Evolutionary conservation across 2,329 filamentous ascomycete species (phyloP).

Genomic region (Fusarium acutatum): DNA sequence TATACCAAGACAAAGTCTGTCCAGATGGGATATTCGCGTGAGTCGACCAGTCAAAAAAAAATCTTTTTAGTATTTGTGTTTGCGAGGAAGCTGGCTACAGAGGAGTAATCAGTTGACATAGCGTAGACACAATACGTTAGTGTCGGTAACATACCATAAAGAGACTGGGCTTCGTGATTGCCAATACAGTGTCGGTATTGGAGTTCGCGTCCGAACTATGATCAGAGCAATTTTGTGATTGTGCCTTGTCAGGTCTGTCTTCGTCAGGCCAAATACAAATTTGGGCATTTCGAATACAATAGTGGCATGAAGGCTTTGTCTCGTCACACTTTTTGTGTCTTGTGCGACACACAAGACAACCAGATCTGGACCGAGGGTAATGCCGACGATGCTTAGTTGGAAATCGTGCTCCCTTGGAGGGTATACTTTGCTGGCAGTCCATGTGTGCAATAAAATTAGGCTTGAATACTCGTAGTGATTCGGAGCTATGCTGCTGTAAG

Average conservation of each 20-base stretch:
- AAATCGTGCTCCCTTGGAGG: background rate
- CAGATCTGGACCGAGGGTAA: background rate
- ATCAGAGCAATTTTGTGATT: background rate
- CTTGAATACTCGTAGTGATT: background rate
- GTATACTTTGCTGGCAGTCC: background rate
- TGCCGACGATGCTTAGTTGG: background rate
- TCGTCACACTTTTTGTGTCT: background rate
- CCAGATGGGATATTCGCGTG: background rate
- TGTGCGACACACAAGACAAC: background rate
- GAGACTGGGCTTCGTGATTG: background rate
- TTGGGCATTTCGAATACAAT: background rate
- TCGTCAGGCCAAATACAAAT: background rate
- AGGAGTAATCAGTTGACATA: background rate
- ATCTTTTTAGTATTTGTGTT: background rate
- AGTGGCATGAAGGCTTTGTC: background rate
- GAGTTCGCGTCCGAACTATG: background rate
- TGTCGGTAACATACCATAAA: background rate
- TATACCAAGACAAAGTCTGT: background rate
- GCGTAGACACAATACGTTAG: background rate
- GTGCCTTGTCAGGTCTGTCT: background rate
- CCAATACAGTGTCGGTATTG: background rate
- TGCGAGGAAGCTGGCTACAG: background rate
- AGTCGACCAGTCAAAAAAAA: background rate
- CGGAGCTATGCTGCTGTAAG: too few relatives aligned
- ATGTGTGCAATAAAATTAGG: fast-evolving